These are phyloP conservation scores for Lepidium aucheri DNA, from an alignment of 345 rosid species.

Conservation along the genomic window DNA sequence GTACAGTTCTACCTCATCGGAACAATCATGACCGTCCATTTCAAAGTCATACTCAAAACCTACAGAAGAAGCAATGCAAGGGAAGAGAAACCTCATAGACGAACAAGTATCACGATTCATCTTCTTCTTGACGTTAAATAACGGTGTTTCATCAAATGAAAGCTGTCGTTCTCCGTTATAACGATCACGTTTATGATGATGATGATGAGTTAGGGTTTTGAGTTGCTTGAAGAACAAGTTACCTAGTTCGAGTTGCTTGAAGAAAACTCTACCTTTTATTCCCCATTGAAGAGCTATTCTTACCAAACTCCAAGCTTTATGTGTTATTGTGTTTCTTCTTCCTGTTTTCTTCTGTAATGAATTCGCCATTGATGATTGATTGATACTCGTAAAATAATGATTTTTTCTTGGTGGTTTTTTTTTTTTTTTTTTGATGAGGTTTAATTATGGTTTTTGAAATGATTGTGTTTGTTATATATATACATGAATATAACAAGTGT, in stretches of 20 bases:
- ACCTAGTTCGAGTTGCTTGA: conserved; percentile 51
- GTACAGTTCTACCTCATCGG: conserved; percentile 8
- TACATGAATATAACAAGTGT: conserved; percentile 5
- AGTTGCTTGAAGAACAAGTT: conserved; percentile 44
- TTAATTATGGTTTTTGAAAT: conserved; percentile 9
- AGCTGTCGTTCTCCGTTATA: conserved; percentile 65
- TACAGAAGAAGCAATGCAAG: conserved; percentile 54
- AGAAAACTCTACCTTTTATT: conserved; percentile 63
- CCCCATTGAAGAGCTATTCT: conserved; percentile 57
- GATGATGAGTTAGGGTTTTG: conserved; percentile 32
- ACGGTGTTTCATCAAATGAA: conserved; percentile 78
- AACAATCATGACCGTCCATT: conserved; percentile 13
- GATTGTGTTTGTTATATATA: conserved; percentile 13
- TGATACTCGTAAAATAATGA: not conserved
- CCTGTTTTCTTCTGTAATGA: conserved; percentile 23
- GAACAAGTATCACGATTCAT: conserved; percentile 41
- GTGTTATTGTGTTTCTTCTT: conserved; percentile 1
- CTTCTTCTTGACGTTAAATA: conserved; percentile 48
- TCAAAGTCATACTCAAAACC: conserved; percentile 52
- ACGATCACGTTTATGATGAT: not conserved
- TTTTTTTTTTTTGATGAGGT: not conserved
- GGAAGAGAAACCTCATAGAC: conserved; percentile 55
- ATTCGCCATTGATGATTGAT: conserved; percentile 14
- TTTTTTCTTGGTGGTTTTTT: not conserved
- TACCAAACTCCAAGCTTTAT: conserved; percentile 47